These are phyloP conservation scores for Phytophthora pini DNA, from an alignment of 352 stramenopile genomes.

Conservation along the genomic window DNA sequence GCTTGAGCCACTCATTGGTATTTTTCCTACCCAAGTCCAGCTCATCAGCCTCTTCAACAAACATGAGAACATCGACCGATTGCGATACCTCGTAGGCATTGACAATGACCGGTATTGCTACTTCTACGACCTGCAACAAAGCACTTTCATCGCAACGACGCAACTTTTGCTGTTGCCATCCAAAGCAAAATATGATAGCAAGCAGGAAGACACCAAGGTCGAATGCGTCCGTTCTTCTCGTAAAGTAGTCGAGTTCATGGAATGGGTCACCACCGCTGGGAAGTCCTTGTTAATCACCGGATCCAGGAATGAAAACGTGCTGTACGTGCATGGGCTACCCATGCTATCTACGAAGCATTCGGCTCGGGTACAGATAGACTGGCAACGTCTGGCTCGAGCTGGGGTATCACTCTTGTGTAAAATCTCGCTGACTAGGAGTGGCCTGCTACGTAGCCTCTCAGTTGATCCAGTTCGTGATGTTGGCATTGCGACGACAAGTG, in stretches of 20 bases:
- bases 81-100: conserved; percentile 42
- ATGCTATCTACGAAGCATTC: conserved; percentile 41
- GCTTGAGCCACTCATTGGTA: conserved; percentile 22
- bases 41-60: conserved; percentile 28
- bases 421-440: conserved; percentile 32
- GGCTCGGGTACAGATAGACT: conserved; percentile 40
- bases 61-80: conserved; percentile 5
- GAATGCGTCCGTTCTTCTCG: conserved; percentile 3
- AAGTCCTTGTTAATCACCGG: conserved; percentile 44
- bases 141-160: conserved; percentile 41
- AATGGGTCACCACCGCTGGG: conserved; percentile 29
- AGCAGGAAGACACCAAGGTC: too few relatives aligned
- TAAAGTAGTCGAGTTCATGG: conserved; percentile 30
- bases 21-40: conserved; percentile 35
- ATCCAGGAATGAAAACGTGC: conserved; percentile 19
- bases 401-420: conserved; percentile 44
- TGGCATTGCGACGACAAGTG: conserved; percentile 38
- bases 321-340: conserved; percentile 58
- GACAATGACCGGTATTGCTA: conserved; percentile 52
- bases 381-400: conserved; percentile 45
- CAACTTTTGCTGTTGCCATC: conserved; percentile 35
- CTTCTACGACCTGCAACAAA: conserved; percentile 44
- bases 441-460: conserved; percentile 39
- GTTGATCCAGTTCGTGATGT: conserved; percentile 50
- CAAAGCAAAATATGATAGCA: background rate